Percentiles rank a stretch among this genome's conserved stretches.
Conservation (phyloP, 441 rosid species). For the Adansonia grandidieri region DNA sequence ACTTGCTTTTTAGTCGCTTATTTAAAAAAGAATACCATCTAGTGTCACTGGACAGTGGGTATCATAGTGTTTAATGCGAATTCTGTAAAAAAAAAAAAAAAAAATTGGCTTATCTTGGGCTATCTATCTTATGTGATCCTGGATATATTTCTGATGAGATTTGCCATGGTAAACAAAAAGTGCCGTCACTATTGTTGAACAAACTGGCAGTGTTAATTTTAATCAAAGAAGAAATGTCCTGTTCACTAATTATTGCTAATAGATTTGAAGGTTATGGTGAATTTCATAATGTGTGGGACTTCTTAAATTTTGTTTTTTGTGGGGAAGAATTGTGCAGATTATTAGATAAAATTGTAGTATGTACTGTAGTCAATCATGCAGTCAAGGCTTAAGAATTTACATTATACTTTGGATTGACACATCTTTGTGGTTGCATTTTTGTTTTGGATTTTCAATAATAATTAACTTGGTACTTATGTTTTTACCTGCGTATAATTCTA, state of each 20-base stretch:
- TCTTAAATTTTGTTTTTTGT: neutral
- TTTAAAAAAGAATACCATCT: neutral
- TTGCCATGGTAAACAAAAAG: too few species aligned
- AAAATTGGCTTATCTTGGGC: neutral
- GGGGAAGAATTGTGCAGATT: neutral
- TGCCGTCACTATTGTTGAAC: neutral
- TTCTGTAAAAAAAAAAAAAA: neutral
- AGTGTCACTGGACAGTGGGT: neutral
- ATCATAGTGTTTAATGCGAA: neutral
- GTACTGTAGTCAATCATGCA: neutral
- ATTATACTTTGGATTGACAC: neutral
- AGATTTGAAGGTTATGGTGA: neutral
- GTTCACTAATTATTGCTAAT: neutral
- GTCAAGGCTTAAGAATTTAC: neutral
- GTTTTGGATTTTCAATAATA: neutral
- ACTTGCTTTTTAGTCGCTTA: conserved; percentile 1
- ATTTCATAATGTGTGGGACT: neutral
- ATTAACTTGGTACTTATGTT: neutral
- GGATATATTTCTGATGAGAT: neutral
- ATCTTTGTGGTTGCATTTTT: neutral
- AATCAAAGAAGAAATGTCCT: neutral
- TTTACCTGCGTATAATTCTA: neutral
- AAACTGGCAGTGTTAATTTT: neutral
- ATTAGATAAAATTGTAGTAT: neutral
- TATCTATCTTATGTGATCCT: neutral